Conservation (phyloP, 805 yeast genomes). For the Hanseniaspora hatyaiensis region DNA sequence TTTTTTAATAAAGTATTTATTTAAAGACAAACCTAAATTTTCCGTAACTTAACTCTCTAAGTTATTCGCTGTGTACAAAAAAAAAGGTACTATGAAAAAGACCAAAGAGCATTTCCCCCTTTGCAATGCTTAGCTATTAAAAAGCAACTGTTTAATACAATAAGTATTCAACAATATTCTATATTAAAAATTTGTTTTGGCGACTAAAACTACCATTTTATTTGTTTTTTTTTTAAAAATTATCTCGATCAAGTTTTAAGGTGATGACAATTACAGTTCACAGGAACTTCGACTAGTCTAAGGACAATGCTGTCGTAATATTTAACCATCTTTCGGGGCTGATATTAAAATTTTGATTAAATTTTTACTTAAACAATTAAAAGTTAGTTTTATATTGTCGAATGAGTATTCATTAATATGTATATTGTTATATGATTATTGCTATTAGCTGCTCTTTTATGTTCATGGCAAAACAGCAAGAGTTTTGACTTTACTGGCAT, state of each 20-base stretch:
- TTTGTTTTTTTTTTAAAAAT: neutral
- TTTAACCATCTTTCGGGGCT: conserved; percentile 35
- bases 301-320: conserved; percentile 29
- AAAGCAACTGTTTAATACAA: too few species aligned
- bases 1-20: too few species aligned
- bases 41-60: too few species aligned
- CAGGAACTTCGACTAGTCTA: conserved; percentile 31
- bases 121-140: too few species aligned
- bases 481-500: too few species aligned
- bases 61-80: too few species aligned
- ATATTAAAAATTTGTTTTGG: conserved; percentile 6
- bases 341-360: conserved; percentile 19
- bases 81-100: too few species aligned
- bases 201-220: neutral
- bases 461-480: too few species aligned
- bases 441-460: neutral
- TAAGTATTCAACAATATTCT: conserved; percentile 6
- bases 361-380: neutral
- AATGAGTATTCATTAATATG: conserved; percentile 6
- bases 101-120: too few species aligned
- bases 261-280: conserved; percentile 31
- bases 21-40: too few species aligned
- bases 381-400: neutral
- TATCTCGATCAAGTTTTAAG: too few species aligned
- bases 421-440: conserved; percentile 8